Evolutionary conservation across 2,329 filamentous ascomycete species (phyloP), one percentile per base, ranked within the genome.

Genomic region (Harringtonia aguacate): DNA sequence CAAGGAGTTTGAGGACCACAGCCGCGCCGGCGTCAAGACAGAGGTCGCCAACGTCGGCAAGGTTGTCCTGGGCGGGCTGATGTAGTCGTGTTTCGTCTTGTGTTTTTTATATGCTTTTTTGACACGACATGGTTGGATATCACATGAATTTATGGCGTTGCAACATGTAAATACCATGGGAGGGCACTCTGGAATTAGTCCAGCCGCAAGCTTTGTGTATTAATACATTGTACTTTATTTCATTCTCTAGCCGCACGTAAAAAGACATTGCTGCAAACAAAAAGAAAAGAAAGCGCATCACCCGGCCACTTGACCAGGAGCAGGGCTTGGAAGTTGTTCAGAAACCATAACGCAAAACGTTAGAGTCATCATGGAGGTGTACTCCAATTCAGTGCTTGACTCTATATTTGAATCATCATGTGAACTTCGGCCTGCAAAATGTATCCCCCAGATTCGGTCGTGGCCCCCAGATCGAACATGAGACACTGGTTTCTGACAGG

Each of bases 341-440:
- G 61, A 62, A 60, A 60, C 58, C 57, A 61, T 60, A 61, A 61
- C 56, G 59, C 56, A 61, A 60, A 58, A 50, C 46, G 43, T 36
- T 55, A 61, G 54, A 56, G 56, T 73, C 69, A 62, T 67, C 61
- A 61, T 55, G 57, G 56, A 55, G 55, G 13, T 60, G 60, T 60
- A 56, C 56, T 50, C 49, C 52, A 27, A 76, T 78, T 95, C 86
- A 85, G 89, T 86, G 88, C 88, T 95, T 95, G 88, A 95, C 88
- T 95, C 89, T 94, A 89, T 89, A 71, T 79, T 83, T 75, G 72
- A 81, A 78, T 95, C 88, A 95, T 95, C 89, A 95, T 75, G 56
- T 82, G 67, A 75, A 75, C 75, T 84, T 77, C 5, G 17, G 40
- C 40, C 13, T 31, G 15, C 17, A 18, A 18, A n/a, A 33, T 30